Conservation (phyloP, 2,329 filamentous ascomycete species). For the Penicillium polonicum region DNA sequence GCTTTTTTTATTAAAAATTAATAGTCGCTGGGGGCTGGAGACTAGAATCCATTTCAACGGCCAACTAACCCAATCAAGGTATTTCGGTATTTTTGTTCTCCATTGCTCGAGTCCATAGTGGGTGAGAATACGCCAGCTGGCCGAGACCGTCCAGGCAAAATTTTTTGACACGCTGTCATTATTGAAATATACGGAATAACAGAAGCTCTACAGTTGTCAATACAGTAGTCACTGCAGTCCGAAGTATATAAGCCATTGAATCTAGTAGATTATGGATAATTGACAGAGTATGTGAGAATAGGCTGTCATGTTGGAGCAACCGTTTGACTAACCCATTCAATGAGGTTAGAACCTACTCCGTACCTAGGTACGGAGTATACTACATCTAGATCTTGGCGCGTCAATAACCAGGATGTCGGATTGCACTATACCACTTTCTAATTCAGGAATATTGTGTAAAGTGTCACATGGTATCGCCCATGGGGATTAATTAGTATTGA, state of each 20-base stretch:
- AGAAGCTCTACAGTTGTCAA: background rate
- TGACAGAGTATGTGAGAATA: background rate
- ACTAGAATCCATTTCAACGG: conserved; percentile 13
- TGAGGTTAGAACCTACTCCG: background rate
- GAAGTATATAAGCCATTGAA: background rate
- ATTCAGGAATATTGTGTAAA: background rate
- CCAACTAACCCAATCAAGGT: conserved; percentile 15
- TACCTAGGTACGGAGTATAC: background rate
- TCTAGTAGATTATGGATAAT: background rate
- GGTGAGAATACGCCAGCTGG: background rate
- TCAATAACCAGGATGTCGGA: conserved; percentile 3
- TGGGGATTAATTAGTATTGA: background rate
- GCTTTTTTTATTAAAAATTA: background rate
- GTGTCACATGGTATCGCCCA: no score
- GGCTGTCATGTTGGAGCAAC: background rate
- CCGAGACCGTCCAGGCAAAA: background rate
- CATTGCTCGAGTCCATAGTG: background rate
- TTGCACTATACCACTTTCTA: background rate
- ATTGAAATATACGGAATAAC: background rate
- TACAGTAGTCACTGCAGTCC: no score
- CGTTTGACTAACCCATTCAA: background rate
- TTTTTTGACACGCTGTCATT: background rate
- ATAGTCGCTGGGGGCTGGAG: background rate
- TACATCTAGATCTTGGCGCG: conserved; percentile 1
- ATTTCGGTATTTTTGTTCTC: background rate